Conservation (phyloP, 2,329 filamentous ascomycete species). For the Fusarium dlaminii region DNA sequence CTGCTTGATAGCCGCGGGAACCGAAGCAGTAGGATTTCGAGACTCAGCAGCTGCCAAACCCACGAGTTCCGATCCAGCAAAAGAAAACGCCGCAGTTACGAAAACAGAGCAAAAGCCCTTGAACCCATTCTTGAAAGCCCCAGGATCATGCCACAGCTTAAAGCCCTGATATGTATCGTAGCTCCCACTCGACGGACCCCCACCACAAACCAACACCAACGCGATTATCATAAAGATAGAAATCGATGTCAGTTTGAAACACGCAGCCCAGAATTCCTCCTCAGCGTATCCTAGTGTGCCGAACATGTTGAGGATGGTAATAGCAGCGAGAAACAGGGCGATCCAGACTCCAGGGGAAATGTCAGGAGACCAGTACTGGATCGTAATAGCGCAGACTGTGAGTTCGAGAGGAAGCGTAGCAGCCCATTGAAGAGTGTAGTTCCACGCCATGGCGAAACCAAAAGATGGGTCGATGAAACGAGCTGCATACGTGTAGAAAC, state of each 20-base stretch:
- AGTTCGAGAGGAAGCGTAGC: constrained; percentile 56
- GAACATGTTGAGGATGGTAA: constrained; percentile 65
- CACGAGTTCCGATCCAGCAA: constrained; percentile 74
- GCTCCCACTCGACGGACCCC: constrained; percentile 59
- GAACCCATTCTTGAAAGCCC: constrained; percentile 75
- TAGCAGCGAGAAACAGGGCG: constrained; percentile 57
- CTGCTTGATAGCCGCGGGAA: constrained; percentile 85
- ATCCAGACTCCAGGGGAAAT: constrained; percentile 54
- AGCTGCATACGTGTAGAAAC: constrained; percentile 58
- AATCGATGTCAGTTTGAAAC: constrained; percentile 65
- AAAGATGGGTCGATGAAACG: constrained; percentile 63
- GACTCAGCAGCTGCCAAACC: constrained; percentile 77
- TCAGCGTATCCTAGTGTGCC: constrained; percentile 63
- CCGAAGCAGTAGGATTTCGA: constrained; percentile 71
- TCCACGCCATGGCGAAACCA: constrained; percentile 64
- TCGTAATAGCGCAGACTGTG: constrained; percentile 54
- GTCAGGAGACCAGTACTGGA: constrained; percentile 53
- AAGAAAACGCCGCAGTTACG: constrained; percentile 75
- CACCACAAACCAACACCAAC: constrained; percentile 66
- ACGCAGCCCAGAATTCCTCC: constrained; percentile 65
- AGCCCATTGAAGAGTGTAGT: constrained; percentile 56
- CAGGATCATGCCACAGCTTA: constrained; percentile 48
- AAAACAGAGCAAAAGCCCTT: constrained; percentile 75
- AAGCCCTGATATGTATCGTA: constrained; percentile 56
- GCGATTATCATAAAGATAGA: constrained; percentile 70